Base-by-base conservation (phyloP, 202 grass and related monocot genomes). In the Hordeum pubiflorum region DNA sequence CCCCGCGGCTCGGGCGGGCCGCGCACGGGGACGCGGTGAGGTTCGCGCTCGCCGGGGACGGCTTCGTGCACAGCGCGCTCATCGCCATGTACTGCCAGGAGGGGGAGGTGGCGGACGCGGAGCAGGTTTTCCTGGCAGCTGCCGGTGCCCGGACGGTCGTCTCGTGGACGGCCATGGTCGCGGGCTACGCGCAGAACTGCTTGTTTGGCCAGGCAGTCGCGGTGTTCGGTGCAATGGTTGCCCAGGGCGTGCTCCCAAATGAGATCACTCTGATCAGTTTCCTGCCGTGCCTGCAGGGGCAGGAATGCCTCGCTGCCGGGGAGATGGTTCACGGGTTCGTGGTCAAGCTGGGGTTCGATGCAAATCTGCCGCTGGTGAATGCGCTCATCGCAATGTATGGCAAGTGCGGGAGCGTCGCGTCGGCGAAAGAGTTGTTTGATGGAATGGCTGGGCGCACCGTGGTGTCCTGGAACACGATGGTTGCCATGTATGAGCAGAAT, bases 391-490 rank as follows among this genome's bases (percentile, higher is more conserved):
- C 91, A 14, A 89, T 97, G 94, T 92, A 94, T 14, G 84, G 77
- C 0, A 97, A 83, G 55, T 94, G 94, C 6, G 41, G 86, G 15
- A 87, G 58, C 48, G 23, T 79, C 24, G 10, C 43, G 1, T 40
- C 87, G 33, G 91, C 94, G 12, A 36, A 76, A 15, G 87, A 48
- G 46, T 7, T 97, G 61, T 91, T 94, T 31, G 58, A 94, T 60
- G 79, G 78, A 43, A 92, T 94, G 87, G 39, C 18, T 0, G 21
- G 10, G 0, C 89, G 81, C 33, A 89, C 60, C 27, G 84, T 92
- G 48, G 86, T 87, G 83, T 90, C 91, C 15, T 97, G 94, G 94
- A 97, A 97, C 83, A 91, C 94, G 0, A 97, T 97, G 94, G 84
- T 97, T 61, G 87, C 94, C 8, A 83, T 89, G 75, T 87, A 92